Conservation (phyloP, 805 yeast genomes). For the Jamesozyma piceae region DNA sequence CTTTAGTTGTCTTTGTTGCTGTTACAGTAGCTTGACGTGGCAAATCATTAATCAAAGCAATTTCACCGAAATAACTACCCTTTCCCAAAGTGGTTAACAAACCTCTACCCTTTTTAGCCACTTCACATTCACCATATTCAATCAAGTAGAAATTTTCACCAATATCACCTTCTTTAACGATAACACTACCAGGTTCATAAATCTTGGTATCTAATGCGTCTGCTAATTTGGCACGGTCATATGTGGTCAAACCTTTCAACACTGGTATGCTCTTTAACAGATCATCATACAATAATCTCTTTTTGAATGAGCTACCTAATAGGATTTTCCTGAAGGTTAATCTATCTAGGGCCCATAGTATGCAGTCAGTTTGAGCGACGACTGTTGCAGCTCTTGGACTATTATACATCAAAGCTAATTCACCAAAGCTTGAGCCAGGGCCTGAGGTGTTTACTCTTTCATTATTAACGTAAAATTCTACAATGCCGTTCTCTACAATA, state of each 20-base stretch:
- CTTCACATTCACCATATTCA: constrained; percentile 76
- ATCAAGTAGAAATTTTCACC: constrained; percentile 70
- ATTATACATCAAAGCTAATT: constrained; percentile 93
- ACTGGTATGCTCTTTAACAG: constrained; percentile 83
- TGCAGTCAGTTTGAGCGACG: constrained; percentile 56
- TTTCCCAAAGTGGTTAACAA: constrained; percentile 50
- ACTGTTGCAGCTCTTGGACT: constrained; percentile 97
- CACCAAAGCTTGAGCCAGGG: constrained; percentile 90
- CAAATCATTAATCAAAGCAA: constrained; percentile 80
- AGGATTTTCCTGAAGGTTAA: constrained; percentile 85
- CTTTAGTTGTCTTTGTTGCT: constrained; percentile 66
- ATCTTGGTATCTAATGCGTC: constrained; percentile 82
- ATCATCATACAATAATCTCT: constrained; percentile 82
- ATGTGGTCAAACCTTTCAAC: constrained; percentile 57
- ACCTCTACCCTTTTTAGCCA: constrained; percentile 51
- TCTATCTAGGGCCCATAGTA: constrained; percentile 89
- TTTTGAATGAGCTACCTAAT: constrained; percentile 81
- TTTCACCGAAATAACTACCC: constrained; percentile 95
- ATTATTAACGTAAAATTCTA: constrained; percentile 64
- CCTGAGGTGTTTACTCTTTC: constrained; percentile 64
- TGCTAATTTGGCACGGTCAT: constrained; percentile 85
- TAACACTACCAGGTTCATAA: constrained; percentile 60
- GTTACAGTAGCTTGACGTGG: constrained; percentile 92
- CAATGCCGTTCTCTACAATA: constrained; percentile 44
- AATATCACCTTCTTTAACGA: constrained; percentile 77